Base-by-base conservation (phyloP, 2,329 filamentous ascomycete genomes). In the Bipolaris gigantea region DNA sequence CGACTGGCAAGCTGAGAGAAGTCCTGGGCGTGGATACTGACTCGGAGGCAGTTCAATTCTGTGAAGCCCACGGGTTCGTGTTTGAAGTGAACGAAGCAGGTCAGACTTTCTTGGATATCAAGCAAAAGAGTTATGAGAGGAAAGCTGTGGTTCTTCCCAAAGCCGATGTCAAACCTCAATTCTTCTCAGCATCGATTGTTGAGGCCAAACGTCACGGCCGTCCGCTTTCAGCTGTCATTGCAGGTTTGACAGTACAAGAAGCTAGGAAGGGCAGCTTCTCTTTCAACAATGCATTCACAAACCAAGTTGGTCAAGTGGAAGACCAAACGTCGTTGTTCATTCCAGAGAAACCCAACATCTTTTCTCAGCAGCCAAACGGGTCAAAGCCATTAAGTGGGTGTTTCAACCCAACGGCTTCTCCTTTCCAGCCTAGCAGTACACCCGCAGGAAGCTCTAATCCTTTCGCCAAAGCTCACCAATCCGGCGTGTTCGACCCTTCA, bases 171-270 rank as follows among this genome's bases (percentile, higher is more conserved):
- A 70, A 69, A n/a, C 76, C 77, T 30, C 84, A 86, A 59, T 73
- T 75, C 15, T 83, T 82, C 57, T 85, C 83, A 0, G 70, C 79
- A 18, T 73, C 61, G 5, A 75, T 82, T 46, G 85, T 87, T 15
- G 85, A 87, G 65, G 72, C 73, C 23, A 88, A 88, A 69, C 79
- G 84, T 35, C 75, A 78, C 50, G 78, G 79, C 19, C 78, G 85
- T 60, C 80, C 76, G 2, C 69, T 85, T n/a, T 79, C 80, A 19
- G 81, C 84, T 8, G 72, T 87, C 25, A 81, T 86, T 48, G 78
- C 81, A 62, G 84, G 84, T 13, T 73, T 85, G 66, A 79, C 73
- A 40, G 78, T 85, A 41, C 73, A 73, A 40, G 76, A 81, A 61
- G 82, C 85, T 16, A 76, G 75, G 38, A 72, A 67, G 15, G 69